Percentiles rank a stretch among this genome's conserved stretches.
Evolutionary conservation across 164 flowering plant genomes (phyloP).

Genomic region (Macadamia integrifolia): DNA sequence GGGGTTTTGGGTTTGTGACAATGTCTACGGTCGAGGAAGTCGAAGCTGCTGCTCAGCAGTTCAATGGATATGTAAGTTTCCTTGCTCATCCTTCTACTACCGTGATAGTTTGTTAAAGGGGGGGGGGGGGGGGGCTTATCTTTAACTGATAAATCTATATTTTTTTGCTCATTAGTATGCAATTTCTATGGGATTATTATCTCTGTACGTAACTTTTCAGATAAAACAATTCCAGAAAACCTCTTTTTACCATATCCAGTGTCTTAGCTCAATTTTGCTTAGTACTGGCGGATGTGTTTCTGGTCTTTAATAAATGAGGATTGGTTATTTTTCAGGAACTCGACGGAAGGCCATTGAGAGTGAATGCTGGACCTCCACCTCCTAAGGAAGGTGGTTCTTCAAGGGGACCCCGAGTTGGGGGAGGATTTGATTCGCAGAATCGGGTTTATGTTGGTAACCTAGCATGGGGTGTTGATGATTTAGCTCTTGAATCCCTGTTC

Average conservation of each 20-base stretch:
- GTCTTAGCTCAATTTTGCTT: background rate
- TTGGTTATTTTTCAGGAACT: constrained; percentile 28
- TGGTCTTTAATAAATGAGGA: background rate
- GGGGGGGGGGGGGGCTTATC: too few species aligned
- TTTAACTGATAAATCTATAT: background rate
- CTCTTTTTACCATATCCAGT: background rate
- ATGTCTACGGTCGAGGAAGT: constrained; percentile 78
- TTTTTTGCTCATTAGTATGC: background rate
- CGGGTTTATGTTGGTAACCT: constrained; percentile 80
- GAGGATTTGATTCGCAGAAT: constrained; percentile 22
- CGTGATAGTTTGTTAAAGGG: background rate
- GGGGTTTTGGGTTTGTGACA: constrained; percentile 97
- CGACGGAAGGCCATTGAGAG: constrained; percentile 47
- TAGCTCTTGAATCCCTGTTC: constrained; percentile 62
- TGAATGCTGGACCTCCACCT: constrained; percentile 59
- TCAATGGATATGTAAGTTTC: constrained; percentile 85
- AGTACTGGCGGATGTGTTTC: background rate
- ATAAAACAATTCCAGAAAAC: too few species aligned
- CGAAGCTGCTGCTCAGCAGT: constrained; percentile 72
- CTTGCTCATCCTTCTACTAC: background rate
- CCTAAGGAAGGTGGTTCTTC: constrained; percentile 25
- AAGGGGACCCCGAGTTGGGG: constrained; percentile 29
- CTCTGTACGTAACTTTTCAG: background rate
- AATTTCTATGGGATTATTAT: background rate
- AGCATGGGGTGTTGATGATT: constrained; percentile 84